Evolutionary conservation across 768 basidiomycete genomes (phyloP), one percentile per base, ranked within the genome.

Genomic region (Macrocybe gigantea): DNA sequence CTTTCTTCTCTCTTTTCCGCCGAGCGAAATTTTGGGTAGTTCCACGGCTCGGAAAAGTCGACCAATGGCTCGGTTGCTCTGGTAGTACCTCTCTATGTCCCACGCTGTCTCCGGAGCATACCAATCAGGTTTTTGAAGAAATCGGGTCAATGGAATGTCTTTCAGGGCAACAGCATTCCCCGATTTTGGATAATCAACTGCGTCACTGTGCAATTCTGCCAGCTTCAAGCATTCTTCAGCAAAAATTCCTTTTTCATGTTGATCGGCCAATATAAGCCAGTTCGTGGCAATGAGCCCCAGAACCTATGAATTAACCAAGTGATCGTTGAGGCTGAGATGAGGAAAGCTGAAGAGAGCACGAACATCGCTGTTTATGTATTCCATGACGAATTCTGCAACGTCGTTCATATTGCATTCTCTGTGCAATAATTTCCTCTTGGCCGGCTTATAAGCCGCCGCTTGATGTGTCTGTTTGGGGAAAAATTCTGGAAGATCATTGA

Each of bases 151-250:
- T 2, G 84, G 79, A 30, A 83, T 72, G 11, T 36, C 50, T 1
- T 47, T 33, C 14, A 63, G 59, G 5, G 64, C 57, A 10, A 79
- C 75, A 22, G 77, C 71, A 34, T 65, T 60, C 12, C 78, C 78
- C 15, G 73, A 78, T 61, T 83, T 83, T 0, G 80, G 79, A 53
- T 79, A 86, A 58, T 85, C 83, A 1, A 85, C 82, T 0, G 85
- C 85, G 45, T 78, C 64, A 33, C 78, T 82, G 55, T 85, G 82
- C 10, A 86, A 64, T 8, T 65, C 60, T 6, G 84, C 75, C 22
- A 88, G 66, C 37, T 50, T 64, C 8, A 77, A 37, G 60, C 85
- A 86, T 30, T 77, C 72, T 1, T 52, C 43, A 53, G 84, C 73
- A 39, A 75, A 66, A 34, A 82, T 80, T 0, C 71, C 70, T 5